phyloP scores from a whole-genome alignment of 768 basidiomycete species.

The Floccularia luteovirens region DNA sequence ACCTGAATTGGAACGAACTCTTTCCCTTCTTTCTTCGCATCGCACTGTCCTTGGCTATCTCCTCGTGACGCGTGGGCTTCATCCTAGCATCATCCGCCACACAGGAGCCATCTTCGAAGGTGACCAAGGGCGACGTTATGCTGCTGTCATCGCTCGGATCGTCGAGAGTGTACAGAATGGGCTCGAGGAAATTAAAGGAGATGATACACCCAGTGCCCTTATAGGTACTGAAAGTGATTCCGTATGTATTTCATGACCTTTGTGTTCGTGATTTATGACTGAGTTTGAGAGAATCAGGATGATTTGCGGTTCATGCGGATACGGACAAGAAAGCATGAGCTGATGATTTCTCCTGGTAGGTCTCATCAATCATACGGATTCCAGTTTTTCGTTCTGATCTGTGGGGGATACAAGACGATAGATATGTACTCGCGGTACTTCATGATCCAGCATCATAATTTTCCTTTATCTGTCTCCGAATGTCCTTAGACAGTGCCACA shows the following conservation, averaged over 20 bases:
- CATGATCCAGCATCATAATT: constrained; percentile 62
- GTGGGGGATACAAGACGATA: constrained; percentile 44
- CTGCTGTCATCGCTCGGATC: constrained; percentile 62
- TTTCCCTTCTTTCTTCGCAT: constrained; percentile 70
- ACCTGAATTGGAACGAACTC: constrained; percentile 79
- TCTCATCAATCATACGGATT: not conserved
- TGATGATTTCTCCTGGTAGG: constrained; percentile 92
- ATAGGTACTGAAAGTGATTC: constrained; percentile 34
- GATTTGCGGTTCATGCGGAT: constrained; percentile 85
- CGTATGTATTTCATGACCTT: constrained; percentile 30
- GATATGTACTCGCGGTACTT: constrained; percentile 76
- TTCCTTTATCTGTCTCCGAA: not conserved
- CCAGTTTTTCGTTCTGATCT: not conserved
- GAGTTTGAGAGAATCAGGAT: constrained; percentile 41
- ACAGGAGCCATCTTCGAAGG: constrained; percentile 84
- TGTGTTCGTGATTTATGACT: not conserved
- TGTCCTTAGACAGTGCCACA: not conserved
- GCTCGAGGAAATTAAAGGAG: constrained; percentile 67
- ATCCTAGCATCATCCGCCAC: constrained; percentile 75
- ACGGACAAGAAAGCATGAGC: constrained; percentile 84
- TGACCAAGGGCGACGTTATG: constrained; percentile 73
- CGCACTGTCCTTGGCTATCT: constrained; percentile 85
- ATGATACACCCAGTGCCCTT: constrained; percentile 22
- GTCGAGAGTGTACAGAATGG: constrained; percentile 76
- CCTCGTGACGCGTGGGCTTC: constrained; percentile 66